These are phyloP conservation scores for Penicillium pulvis DNA, from an alignment of 495 filamentous ascomycete species.

Conservation along the genomic window DNA sequence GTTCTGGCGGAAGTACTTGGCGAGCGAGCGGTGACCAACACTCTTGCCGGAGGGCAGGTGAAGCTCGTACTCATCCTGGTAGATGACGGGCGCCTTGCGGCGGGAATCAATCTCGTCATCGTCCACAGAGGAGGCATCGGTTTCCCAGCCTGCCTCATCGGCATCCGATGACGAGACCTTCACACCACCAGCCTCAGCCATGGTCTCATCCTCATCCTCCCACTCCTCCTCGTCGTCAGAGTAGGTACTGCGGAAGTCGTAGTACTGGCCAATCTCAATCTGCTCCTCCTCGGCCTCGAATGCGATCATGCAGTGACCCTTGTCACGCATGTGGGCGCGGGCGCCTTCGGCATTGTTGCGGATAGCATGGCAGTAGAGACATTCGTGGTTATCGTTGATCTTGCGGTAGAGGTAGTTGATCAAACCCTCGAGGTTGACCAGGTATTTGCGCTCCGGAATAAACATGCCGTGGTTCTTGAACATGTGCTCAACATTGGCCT, in stretches of 20 bases:
- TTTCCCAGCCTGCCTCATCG: constrained; percentile 84
- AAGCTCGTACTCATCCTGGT: constrained; percentile 88
- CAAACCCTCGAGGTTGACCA: constrained; percentile 80
- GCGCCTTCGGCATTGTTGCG: constrained; percentile 72
- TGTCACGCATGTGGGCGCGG: constrained; percentile 96
- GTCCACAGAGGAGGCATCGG: constrained; percentile 81
- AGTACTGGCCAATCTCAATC: constrained; percentile 95
- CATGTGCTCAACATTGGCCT: constrained; percentile 85
- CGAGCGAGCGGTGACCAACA: constrained; percentile 87
- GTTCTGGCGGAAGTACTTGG: constrained; percentile 90
- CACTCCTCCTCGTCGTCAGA: constrained; percentile 75
- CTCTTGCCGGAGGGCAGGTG: constrained; percentile 88
- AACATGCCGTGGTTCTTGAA: constrained; percentile 92
- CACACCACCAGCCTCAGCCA: constrained; percentile 39
- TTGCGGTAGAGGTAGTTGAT: constrained; percentile 75
- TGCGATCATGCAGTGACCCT: constrained; percentile 93
- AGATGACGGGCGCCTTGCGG: constrained; percentile 64
- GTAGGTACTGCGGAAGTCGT: constrained; percentile 95
- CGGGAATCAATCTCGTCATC: constrained; percentile 45
- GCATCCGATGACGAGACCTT: constrained; percentile 42
- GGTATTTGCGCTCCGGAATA: constrained; percentile 81
- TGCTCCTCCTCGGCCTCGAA: constrained; percentile 89
- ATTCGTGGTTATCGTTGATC: constrained; percentile 73
- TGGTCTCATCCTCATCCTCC: constrained; percentile 39
- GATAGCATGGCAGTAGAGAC: constrained; percentile 80